Percentiles rank a stretch among this genome's conserved stretches.
Conservation (phyloP, 2,329 filamentous ascomycete genomes). For the Aspergillus neoniger region DNA sequence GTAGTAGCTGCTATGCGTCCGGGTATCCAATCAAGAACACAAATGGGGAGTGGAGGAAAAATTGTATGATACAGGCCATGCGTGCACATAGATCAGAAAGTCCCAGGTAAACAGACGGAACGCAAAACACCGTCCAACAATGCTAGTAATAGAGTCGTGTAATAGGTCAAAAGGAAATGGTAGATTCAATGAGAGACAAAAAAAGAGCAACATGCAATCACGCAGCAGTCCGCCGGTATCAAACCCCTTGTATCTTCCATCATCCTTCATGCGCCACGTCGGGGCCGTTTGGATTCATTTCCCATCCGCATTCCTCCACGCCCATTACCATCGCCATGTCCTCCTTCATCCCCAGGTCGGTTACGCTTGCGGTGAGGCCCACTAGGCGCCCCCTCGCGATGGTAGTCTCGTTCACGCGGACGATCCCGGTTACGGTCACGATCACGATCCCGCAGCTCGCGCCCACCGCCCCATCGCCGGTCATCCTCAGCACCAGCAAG, state of each 20-base stretch:
- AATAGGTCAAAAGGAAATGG: constrained; percentile 12
- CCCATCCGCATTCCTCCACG: constrained; percentile 43
- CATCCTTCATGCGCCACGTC: constrained; percentile 38
- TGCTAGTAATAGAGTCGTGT: constrained; percentile 17
- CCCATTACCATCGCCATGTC: constrained; percentile 28
- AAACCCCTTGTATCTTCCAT: neutral
- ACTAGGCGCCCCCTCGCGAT: constrained; percentile 31
- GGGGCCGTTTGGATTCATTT: constrained; percentile 44
- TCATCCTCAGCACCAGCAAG: constrained; percentile 32
- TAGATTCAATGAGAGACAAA: constrained; percentile 17
- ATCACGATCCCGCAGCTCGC: constrained; percentile 39
- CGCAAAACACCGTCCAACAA: constrained; percentile 24
- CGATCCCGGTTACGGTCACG: constrained; percentile 40
- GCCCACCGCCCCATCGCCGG: constrained; percentile 37
- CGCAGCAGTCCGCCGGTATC: neutral
- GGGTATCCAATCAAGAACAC: neutral
- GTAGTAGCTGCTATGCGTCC: neutral
- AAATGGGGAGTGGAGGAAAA: neutral
- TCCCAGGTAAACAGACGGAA: constrained; percentile 14
- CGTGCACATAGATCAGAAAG: neutral
- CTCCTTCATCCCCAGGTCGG: constrained; percentile 37
- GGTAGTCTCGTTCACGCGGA: constrained; percentile 35
- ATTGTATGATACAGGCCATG: constrained; percentile 1
- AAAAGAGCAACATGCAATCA: constrained; percentile 1
- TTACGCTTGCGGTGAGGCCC: constrained; percentile 40